These are phyloP conservation scores for Salix purpurea DNA, from an alignment of 345 rosid genomes.

Conservation along the genomic window DNA sequence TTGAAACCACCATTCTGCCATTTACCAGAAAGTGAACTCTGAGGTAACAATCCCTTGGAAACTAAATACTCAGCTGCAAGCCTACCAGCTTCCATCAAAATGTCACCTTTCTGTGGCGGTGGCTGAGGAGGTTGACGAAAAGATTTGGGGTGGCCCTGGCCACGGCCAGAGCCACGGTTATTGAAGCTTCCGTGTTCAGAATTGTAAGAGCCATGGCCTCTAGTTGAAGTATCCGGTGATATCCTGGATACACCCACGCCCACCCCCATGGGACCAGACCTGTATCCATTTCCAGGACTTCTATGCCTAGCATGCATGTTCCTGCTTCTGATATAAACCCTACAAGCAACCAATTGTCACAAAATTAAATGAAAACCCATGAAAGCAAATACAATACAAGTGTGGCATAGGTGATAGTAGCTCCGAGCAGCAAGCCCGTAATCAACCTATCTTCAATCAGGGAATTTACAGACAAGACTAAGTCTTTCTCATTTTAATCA, in stretches of 20 bases:
- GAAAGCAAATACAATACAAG: not conserved
- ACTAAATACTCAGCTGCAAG: constrained; percentile 92
- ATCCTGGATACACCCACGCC: constrained; percentile 52
- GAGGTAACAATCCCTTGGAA: constrained; percentile 67
- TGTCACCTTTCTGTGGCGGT: constrained; percentile 51
- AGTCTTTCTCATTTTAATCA: not conserved
- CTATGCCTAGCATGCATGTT: constrained; percentile 89
- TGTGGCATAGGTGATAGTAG: not conserved
- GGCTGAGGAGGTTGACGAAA: constrained; percentile 49
- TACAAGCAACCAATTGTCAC: not conserved
- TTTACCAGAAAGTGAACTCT: constrained; percentile 54
- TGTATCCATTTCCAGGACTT: constrained; percentile 81
- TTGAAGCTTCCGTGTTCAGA: constrained; percentile 64
- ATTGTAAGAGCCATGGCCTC: constrained; percentile 76
- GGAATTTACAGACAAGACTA: not conserved
- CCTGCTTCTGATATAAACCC: not conserved
- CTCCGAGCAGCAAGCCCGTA: not conserved
- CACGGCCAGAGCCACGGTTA: constrained; percentile 74
- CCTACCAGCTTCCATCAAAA: constrained; percentile 89
- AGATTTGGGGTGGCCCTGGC: constrained; percentile 56
- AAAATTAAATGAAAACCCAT: not conserved
- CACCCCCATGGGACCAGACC: constrained; percentile 67
- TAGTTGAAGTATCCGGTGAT: constrained; percentile 59
- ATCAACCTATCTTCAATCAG: not conserved
- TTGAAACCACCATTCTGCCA: constrained; percentile 72